Base-by-base conservation (phyloP, 208 protist genomes). In the Spironucleus salmonicida region DNA sequence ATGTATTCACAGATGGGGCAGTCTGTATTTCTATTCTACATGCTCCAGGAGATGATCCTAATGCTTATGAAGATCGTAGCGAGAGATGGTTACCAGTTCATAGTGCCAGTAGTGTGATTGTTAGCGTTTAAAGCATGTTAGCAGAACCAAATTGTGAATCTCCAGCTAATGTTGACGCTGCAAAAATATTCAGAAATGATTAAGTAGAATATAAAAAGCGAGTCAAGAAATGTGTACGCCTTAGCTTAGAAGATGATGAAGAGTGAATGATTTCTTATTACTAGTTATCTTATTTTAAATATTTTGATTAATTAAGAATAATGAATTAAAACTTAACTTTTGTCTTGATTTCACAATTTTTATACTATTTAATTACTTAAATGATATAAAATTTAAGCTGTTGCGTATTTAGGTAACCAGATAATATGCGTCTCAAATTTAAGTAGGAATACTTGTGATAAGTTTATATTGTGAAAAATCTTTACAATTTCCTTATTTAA, bases 121-220 rank as follows among this genome's bases (percentile, higher is more conserved):
- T 83, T n/a, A 75, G 58, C 19, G 64, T 83, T n/a, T 40, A 82
- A 0, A 64, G 62, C 13, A 64, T 83, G 61, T 75, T 83, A 11
- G 39, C 53, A 1, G 39, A 49, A 23, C 80, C 80, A 9, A 83
- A 83, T 57, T 41, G 34, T 30, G 75, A 83, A 39, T 80, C 76
- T 2, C 80, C 80, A 11, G 80, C 80, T 0, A 83, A 83, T 66
- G 76, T 83, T 39, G 80, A 83, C 53, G 79, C 79, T 2, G 71
- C 69, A n/a, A 71, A 71, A 38, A n/a, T 71, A 15, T 71, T 49
- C n/a, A 71, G 27, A n/a, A 35, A 71, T 27, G 34, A 71, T 42
- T 71, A 11, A 19, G 30, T 38, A 19, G 38, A 30, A 45, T 71
- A 71, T 38, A 71, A 71, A 49, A 71, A 71, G 64, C 7, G 64